phyloP scores from a whole-genome alignment of 2,329 filamentous ascomycete genomes.

The Diaporthe sp. region DNA sequence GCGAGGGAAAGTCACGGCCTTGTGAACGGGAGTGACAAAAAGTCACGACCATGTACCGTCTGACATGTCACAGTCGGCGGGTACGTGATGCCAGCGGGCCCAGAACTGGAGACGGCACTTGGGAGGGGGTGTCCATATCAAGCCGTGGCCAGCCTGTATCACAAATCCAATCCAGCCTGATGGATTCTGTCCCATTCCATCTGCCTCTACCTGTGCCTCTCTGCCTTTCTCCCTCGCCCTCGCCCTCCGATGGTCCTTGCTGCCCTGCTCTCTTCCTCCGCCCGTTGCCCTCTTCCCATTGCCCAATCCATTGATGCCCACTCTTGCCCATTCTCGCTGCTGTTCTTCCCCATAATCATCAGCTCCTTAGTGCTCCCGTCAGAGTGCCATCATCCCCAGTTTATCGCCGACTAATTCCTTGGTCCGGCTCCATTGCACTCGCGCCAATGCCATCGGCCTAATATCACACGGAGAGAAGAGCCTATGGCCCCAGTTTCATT shows the following conservation, averaged over 20 bases:
- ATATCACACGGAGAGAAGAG: not conserved
- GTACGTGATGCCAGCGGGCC: slow-evolving; percentile 8
- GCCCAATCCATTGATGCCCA: slow-evolving; percentile 20
- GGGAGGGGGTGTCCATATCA: slow-evolving; percentile 27
- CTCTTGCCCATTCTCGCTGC: not conserved
- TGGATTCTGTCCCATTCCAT: slow-evolving; percentile 27
- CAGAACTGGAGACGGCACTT: slow-evolving; percentile 1
- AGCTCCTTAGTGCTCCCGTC: slow-evolving; percentile 29
- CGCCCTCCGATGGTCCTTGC: not conserved
- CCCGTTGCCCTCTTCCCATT: not conserved
- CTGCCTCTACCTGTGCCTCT: slow-evolving; percentile 17
- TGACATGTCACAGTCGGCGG: slow-evolving; percentile 17
- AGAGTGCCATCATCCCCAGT: slow-evolving; percentile 4
- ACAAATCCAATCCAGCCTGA: slow-evolving; percentile 33
- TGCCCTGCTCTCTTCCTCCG: not conserved
- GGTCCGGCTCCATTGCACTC: not conserved
- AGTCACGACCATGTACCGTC: slow-evolving; percentile 29
- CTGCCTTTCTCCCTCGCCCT: not conserved
- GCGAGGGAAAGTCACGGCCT: not conserved
- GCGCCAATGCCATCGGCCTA: slow-evolving; percentile 22
- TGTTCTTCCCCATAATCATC: not conserved
- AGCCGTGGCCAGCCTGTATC: slow-evolving; percentile 10
- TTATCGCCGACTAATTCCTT: slow-evolving; percentile 35
- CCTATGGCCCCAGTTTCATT: not conserved
- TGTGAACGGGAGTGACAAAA: slow-evolving; percentile 13